Evolutionary conservation across 2,329 filamentous ascomycete genomes (phyloP).

Genomic region (Colletotrichum australisinense): DNA sequence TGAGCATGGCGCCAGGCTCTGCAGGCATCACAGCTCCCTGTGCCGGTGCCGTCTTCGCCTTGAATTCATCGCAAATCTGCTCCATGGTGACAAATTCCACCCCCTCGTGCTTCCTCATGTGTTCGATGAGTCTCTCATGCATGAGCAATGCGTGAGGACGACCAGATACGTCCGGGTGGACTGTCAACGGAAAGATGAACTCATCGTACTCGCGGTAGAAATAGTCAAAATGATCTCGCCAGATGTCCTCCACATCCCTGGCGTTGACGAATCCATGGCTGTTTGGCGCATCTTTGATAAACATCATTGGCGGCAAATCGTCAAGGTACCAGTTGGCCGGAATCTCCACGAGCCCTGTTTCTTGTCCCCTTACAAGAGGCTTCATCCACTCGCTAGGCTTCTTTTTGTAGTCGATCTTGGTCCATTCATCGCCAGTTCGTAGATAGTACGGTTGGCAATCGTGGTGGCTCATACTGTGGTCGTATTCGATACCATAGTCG

Average conservation of each 20-base stretch:
- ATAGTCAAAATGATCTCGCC: slow-evolving; percentile 77
- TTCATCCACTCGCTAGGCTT: slow-evolving; percentile 75
- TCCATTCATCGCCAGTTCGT: slow-evolving; percentile 73
- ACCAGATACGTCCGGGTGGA: slow-evolving; percentile 80
- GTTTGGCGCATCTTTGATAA: slow-evolving; percentile 74
- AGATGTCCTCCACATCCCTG: slow-evolving; percentile 72
- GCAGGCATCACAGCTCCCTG: slow-evolving; percentile 72
- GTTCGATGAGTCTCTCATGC: slow-evolving; percentile 77
- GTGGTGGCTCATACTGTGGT: slow-evolving; percentile 74
- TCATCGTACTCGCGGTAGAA: slow-evolving; percentile 83
- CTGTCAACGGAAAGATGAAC: slow-evolving; percentile 82
- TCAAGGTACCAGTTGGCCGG: slow-evolving; percentile 74
- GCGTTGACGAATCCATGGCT: slow-evolving; percentile 71
- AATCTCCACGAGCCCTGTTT: slow-evolving; percentile 75
- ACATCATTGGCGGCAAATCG: slow-evolving; percentile 77
- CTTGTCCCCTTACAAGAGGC: slow-evolving; percentile 67
- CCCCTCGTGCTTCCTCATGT: slow-evolving; percentile 71
- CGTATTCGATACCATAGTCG: slow-evolving; percentile 76
- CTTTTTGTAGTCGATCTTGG: slow-evolving; percentile 74
- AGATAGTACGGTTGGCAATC: slow-evolving; percentile 75
- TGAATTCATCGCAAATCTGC: slow-evolving; percentile 80
- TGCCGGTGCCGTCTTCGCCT: slow-evolving; percentile 69
- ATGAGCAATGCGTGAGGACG: slow-evolving; percentile 78
- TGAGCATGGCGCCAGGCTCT: slow-evolving; percentile 62
- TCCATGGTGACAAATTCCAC: slow-evolving; percentile 78